Base-by-base conservation (phyloP, 257 asterid genomes). In the Nicotiana paniculata region DNA sequence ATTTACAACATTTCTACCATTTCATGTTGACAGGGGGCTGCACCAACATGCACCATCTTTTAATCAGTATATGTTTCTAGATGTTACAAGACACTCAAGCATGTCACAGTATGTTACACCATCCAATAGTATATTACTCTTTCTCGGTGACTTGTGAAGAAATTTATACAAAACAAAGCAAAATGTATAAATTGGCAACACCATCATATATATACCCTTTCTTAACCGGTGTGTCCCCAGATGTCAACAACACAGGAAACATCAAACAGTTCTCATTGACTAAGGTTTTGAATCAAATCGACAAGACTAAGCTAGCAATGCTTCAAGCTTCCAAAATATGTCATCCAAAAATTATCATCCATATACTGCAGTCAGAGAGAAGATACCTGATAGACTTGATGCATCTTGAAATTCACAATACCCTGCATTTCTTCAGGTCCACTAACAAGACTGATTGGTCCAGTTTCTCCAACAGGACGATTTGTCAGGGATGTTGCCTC, bases 351-450 rank as follows among this genome's bases (percentile, higher is more conserved):
- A 75, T 51, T 75, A 75, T 30, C 70, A 81, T 21, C 58, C 48
- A 39, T 35, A 18, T 78, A 37, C 10, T 67, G n/a, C 77, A 79
- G 32, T 43, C 72, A 66, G 72, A 62, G 85, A 76, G 77, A 61
- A 61, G 72, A 46, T 90, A 95, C 99, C 99, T 93, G 91, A 81
- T 89, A 93, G 46, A 90, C 90, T 70, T 86, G 91, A 70, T 93
- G 92, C 84, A 94, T 87, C 93, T 90, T 93, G 89, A 84, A 89
- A 88, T 96, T 89, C 62, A 94, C 99, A 80, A 96, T 86, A 83
- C 79, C 37, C 16, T 90, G 95, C 98, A 96, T 96, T 85, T 93
- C 98, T 66, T 96, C 99, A 65, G 78, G 51, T 33, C 93, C 97
- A 58, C 90, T 87, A 77, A 96, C 88, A 72, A 89, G 91, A 63